Evolutionary conservation across 768 basidiomycete genomes (phyloP).

Genomic region (Amanita molliuscula): DNA sequence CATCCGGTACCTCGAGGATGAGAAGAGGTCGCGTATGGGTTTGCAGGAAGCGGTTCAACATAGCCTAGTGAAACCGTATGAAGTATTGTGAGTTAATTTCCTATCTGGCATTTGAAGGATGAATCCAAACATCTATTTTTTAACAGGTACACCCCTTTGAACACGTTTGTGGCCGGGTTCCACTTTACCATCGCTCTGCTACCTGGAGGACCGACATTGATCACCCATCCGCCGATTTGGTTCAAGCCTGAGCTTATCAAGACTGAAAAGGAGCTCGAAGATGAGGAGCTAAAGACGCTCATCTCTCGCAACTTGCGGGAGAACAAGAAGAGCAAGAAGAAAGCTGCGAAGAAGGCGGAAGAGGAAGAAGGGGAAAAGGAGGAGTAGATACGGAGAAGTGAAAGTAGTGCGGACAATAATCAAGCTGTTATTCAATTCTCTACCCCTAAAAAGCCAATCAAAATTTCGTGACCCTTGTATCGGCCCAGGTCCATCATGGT

Average conservation of each 20-base stretch:
- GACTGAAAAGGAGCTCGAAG: constrained; percentile 82
- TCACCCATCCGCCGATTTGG: constrained; percentile 87
- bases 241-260: constrained; percentile 89
- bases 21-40: constrained; percentile 92
- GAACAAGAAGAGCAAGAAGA: constrained; percentile 90
- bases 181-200: constrained; percentile 95
- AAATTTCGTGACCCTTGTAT: background rate
- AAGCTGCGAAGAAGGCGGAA: constrained; percentile 53
- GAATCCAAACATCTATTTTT: background rate
- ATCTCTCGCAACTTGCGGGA: constrained; percentile 76
- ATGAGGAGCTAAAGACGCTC: constrained; percentile 75
- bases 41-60: constrained; percentile 95
- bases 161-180: constrained; percentile 87
- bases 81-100: constrained; percentile 64
- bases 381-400: constrained; percentile 12
- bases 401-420: background rate
- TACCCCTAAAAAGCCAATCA: background rate
- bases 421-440: background rate
- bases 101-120: background rate
- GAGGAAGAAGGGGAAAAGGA: constrained; percentile 22
- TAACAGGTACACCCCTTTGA: constrained; percentile 64
- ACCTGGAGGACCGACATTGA: constrained; percentile 77
- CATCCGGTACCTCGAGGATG: constrained; percentile 86
- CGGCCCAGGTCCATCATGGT: background rate
- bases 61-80: constrained; percentile 87